phyloP scores from a whole-genome alignment of 140 eudicot species.

The Stevia rebaudiana region DNA sequence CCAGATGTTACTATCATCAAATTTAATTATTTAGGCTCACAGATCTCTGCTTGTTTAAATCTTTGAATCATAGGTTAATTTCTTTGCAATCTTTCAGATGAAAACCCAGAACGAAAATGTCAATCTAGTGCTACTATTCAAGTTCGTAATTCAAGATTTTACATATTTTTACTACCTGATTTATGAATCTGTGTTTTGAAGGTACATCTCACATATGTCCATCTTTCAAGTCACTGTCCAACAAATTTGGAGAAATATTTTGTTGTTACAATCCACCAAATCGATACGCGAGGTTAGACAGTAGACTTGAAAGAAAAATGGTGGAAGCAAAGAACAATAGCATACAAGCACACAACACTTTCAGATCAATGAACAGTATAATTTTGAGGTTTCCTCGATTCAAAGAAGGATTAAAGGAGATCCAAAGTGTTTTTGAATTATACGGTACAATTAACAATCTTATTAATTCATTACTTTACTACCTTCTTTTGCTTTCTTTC shows the following conservation, averaged over 20 bases:
- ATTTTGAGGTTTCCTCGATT: conserved; percentile 64
- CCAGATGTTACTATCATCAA: not conserved
- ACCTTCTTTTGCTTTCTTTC: not conserved
- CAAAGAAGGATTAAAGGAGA: conserved; percentile 58
- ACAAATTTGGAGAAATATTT: conserved; percentile 44
- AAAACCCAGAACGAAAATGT: not conserved
- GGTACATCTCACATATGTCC: conserved; percentile 34
- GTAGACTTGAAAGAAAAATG: conserved; percentile 55
- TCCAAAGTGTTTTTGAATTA: conserved; percentile 55
- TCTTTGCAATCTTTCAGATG: not conserved
- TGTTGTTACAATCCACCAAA: conserved; percentile 42
- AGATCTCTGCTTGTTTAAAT: not conserved
- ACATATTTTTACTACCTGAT: conserved; percentile 1
- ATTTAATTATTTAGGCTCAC: not conserved
- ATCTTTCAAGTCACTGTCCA: conserved; percentile 41
- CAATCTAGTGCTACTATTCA: conserved; percentile 5
- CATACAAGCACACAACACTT: conserved; percentile 31
- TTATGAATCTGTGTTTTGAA: conserved; percentile 23
- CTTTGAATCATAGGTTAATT: not conserved
- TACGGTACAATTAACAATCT: conserved; percentile 38
- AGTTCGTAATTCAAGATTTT: not conserved
- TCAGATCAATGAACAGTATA: conserved; percentile 57
- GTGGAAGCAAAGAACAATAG: conserved; percentile 46
- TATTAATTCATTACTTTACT: not conserved
- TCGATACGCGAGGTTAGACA: conserved; percentile 52